Base-by-base conservation (phyloP, 495 filamentous ascomycete species). In the Haplographium delicatum region DNA sequence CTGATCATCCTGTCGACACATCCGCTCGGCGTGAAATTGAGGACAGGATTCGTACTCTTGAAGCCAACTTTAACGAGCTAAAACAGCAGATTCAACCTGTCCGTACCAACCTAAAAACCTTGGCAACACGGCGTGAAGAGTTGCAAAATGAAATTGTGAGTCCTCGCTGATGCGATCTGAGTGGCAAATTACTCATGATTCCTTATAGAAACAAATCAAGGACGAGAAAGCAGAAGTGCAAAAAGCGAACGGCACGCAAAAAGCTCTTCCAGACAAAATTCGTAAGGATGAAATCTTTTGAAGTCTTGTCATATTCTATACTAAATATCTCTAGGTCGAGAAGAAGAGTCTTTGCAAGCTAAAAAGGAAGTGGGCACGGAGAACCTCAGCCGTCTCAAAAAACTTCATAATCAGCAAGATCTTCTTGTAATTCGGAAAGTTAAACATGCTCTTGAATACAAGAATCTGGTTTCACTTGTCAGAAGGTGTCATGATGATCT, bases 1-100 rank as follows among this genome's bases (percentile, higher is more conserved):
- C 85, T 2, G 78, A 89, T 50, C 81, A 88, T 57, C 85, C 88
- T 3, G 77, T 89, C 10, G 85, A 93, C 62, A 56, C 59, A 1
- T 67, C 74, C 23, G 74, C 78, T 44, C 88, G 84, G 58, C 60
- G 65, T 10, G 72, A 72, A 34, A 22, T 82, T 18, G 60, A 70
- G 44, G 59, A 64, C 25, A 68, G 65, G 0, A 75, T 82, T 24
- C 38, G 58, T 1, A 44, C 71, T 3, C 65, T 75, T 34, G 69
- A 68, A 9, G 50, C 58, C 4, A 62, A 68, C 19, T 58, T 74
- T 7, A 44, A 53, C 11, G 57, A 64, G 25, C 34, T 72, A 20
- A 57, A 59, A 22, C 52, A 56, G 2, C 68, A 76, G 49, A 35
- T 71, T 2, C 56, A 62, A 0, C 67, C 67, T 30, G 30, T 67